Base-by-base conservation (phyloP, 331 rosid species). In the Quercus lobata region DNA sequence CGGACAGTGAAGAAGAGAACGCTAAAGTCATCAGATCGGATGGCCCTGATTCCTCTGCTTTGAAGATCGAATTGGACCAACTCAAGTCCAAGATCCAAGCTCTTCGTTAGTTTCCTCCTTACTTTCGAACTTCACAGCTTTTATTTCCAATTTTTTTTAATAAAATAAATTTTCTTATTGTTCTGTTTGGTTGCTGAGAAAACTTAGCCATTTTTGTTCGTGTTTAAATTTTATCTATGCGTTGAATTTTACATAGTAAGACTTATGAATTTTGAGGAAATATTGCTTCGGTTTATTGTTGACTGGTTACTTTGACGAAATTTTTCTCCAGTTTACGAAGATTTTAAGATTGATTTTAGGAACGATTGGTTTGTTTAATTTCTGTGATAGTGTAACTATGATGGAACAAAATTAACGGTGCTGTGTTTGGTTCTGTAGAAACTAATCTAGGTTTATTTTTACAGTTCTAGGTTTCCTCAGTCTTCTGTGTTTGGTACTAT, bases 11-110 rank as follows among this genome's bases (percentile, higher is more conserved):
- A 19, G 79, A 75, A 2, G 84, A 57, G 55, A 53, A 76, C 18
- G 60, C 71, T 24, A 61, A 76, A 27, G 74, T 61, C 6, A 44
- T 29, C 79, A 61, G 71, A 84, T 78, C 82, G 72, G 91, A 77
- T 5, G 83, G 72, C 32, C 63, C 85, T 41, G 94, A 76, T 80
- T 70, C 88, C 1, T 83, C 92, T 62, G 81, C 87, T 66, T 57
- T 89, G 75, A 88, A 91, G 88, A 86, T 91, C 88, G 93, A 91
- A 90, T 83, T 90, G 73, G 91, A 88, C 72, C 90, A 91, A 61
- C 97, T 96, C 65, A 87, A 83, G 83, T 86, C 96, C 22, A 93
- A 86, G 97, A 96, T 93, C 91, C 97, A 74, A 21, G 75, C 76
- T 27, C 93, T 93, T 27, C 98, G 99, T 96, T 7, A 69, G 88